Percentiles rank a stretch among this genome's conserved stretches.
Evolutionary conservation across 768 basidiomycete species (phyloP).

Genomic region (Serpula lacrymans): DNA sequence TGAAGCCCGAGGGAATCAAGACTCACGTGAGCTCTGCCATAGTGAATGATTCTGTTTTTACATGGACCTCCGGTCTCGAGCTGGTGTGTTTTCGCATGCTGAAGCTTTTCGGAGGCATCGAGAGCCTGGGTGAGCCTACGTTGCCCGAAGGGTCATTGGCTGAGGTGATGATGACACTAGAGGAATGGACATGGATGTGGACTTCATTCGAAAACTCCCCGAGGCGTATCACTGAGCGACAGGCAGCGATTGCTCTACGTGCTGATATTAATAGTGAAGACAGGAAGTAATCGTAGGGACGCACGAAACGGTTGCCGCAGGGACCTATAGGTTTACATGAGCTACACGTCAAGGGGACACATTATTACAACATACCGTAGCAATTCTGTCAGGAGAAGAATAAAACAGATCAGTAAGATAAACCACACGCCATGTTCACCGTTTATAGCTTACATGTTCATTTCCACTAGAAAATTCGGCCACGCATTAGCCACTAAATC

Average conservation of each 20-base stretch:
- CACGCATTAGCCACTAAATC: too few relatives aligned
- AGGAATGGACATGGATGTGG: conserved; percentile 21
- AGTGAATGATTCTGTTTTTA: conserved; percentile 59
- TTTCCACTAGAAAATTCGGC: conserved; percentile 47
- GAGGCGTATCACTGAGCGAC: conserved; percentile 65
- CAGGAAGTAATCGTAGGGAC: conserved; percentile 6
- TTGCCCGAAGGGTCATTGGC: too few relatives aligned
- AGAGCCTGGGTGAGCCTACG: background rate
- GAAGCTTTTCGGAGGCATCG: background rate
- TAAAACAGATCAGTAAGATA: conserved; percentile 4
- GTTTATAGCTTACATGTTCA: conserved; percentile 55
- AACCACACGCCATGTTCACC: too few relatives aligned
- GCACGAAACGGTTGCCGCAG: conserved; percentile 65
- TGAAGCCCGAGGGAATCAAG: too few relatives aligned
- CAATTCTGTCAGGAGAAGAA: conserved; percentile 41
- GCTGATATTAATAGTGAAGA: conserved; percentile 3
- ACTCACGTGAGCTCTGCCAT: conserved; percentile 50
- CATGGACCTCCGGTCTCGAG: conserved; percentile 36
- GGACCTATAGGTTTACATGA: conserved; percentile 38
- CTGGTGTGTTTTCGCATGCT: conserved; percentile 6
- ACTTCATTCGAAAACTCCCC: conserved; percentile 49
- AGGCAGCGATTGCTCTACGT: conserved; percentile 52
- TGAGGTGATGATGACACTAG: background rate
- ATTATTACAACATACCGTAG: conserved; percentile 38
- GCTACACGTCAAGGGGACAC: background rate